Base-by-base conservation (phyloP, 805 yeast species). In the Pichia nakasei region DNA sequence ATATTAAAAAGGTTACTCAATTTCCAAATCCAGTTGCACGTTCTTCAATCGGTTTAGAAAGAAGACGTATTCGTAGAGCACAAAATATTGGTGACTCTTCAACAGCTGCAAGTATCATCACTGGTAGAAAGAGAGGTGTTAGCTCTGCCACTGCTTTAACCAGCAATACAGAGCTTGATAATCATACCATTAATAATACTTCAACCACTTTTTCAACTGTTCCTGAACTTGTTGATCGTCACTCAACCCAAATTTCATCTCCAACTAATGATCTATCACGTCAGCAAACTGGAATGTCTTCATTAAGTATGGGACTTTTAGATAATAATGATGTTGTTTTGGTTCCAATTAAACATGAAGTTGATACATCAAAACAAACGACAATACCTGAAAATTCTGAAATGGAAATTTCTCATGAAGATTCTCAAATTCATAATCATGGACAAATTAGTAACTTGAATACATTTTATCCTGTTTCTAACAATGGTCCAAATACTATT, bases 1-100 rank as follows among this genome's bases (percentile, higher is more conserved):
- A 85, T 57, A 70, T 91, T 52, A 79, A 80, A 58, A 69, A 68
- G 38, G 68, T 88, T 52, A 82, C 93, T 2, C 63, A 72, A 15
- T 68, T 83, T 46, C 68, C 80, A 19, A 74, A 75, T n/a, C 78
- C 86, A 2, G 64, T 71, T 22, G 71, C 81, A 13, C 70, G 85
- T 56, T 71, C 81, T 1, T 65, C 71, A 39, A 67, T 69, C 36
- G 69, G 70, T 11, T 56, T 49, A 50, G 66, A 63, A 39, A 59
- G 65, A 47, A 60, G 53, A 34, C 56, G 54, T 22, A 8, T 41
- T 24, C 42, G 59, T 26, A 37, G 21, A n/a, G 20, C 36, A 7
- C 37, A 17, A 11, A 20, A 17, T 31, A 36, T 49, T 6, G 54
- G 66, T 32, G 56, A 61, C 0, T 57, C 63, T 4, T 56, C 67